Evolutionary conservation across 2,329 filamentous ascomycete species (phyloP).

Genomic region (Lomentospora prolificans): DNA sequence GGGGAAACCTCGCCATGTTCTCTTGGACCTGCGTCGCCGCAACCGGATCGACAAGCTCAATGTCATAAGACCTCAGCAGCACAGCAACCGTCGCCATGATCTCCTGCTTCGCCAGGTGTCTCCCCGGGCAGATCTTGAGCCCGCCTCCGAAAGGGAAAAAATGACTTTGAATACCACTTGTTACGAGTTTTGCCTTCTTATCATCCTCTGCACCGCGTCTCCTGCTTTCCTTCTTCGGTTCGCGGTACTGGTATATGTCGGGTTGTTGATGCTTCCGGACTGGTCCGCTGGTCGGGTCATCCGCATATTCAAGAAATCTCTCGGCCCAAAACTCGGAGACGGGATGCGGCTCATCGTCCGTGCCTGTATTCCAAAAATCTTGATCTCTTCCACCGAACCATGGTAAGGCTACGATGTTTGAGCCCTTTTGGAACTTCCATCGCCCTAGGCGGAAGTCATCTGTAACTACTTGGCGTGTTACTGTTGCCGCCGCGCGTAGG

Average conservation of each 20-base stretch:
- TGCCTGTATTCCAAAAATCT: slow-evolving; percentile 10
- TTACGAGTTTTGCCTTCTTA: slow-evolving; percentile 8
- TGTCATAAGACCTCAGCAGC: slow-evolving; percentile 10
- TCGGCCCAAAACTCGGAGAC: slow-evolving; percentile 13
- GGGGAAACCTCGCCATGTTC: not conserved
- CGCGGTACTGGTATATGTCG: not conserved
- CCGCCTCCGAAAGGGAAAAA: slow-evolving; percentile 20
- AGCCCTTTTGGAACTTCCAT: not conserved
- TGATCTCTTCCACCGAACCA: slow-evolving; percentile 8
- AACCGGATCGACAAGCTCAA: not conserved
- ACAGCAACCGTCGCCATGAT: slow-evolving; percentile 24
- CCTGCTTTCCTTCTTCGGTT: not conserved
- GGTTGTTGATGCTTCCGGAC: slow-evolving; percentile 3
- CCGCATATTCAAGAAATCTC: slow-evolving; percentile 12
- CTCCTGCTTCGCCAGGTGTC: slow-evolving; percentile 29
- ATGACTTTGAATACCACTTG: slow-evolving; percentile 10
- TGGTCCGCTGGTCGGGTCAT: slow-evolving; percentile 12
- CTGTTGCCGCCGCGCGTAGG: slow-evolving; percentile 16
- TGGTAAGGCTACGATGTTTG: not conserved
- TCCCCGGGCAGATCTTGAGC: slow-evolving; percentile 24
- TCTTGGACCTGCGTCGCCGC: not conserved
- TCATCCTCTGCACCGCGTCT: slow-evolving; percentile 4
- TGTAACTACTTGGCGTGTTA: slow-evolving; percentile 15
- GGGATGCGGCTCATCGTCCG: not conserved
- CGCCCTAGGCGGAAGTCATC: slow-evolving; percentile 8